A percentile compares a stretch with the other conserved stretches of the same genome.
Conservation (phyloP, 176 grass and related monocot species). For the Pontederia paniculata region DNA sequence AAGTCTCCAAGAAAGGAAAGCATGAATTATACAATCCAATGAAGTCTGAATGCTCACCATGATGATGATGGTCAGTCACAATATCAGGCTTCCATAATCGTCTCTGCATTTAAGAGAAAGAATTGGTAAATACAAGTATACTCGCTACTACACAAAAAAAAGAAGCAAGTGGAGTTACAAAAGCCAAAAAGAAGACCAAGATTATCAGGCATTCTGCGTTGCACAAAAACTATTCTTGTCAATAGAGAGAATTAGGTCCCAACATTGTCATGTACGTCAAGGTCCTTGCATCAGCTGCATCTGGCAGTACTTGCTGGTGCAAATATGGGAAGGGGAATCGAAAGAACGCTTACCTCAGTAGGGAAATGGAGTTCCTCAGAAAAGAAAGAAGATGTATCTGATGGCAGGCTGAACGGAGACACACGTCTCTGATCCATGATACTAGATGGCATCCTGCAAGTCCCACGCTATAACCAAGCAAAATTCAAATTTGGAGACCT, state of each 20-base stretch:
- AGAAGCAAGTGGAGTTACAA: neutral
- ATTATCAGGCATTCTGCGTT: no score
- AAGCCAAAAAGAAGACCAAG: neutral
- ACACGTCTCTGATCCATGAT: constrained; percentile 60
- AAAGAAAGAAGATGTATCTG: constrained; percentile 46
- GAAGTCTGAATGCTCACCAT: constrained; percentile 35
- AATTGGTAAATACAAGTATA: neutral
- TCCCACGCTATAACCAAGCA: constrained; percentile 17
- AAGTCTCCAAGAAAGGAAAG: neutral
- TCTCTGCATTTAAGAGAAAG: constrained; percentile 29
- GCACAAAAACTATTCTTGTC: no score
- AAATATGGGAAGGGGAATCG: neutral
- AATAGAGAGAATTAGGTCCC: no score
- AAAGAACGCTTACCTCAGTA: constrained; percentile 42
- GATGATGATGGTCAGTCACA: constrained; percentile 30
- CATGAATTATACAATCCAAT: neutral
- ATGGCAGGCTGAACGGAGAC: constrained; percentile 27
- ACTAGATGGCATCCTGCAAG: constrained; percentile 62
- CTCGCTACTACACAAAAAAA: neutral
- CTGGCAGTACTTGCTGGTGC: constrained; percentile 6
- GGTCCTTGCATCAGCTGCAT: constrained; percentile 5
- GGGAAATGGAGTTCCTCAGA: constrained; percentile 55
- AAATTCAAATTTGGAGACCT: no score
- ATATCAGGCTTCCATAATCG: constrained; percentile 75
- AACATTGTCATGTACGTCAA: neutral